Base-by-base conservation (phyloP, 768 basidiomycete species). In the Amanita rubescens region DNA sequence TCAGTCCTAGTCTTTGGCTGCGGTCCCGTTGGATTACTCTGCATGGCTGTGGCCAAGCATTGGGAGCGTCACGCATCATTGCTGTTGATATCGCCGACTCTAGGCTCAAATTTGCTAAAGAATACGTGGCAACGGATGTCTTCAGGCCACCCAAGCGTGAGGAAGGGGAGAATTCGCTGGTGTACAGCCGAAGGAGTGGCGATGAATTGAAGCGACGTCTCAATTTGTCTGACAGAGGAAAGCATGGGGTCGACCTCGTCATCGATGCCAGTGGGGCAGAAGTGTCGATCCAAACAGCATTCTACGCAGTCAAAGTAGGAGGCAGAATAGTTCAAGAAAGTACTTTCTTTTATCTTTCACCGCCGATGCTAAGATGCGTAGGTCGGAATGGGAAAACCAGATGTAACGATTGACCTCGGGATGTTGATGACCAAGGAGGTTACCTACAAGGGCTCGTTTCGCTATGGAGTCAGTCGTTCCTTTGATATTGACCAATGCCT, bases 41-140 rank as follows among this genome's bases (percentile, higher is more conserved):
- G 87, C 64, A 91, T 94, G 88, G 94, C 91, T 6, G 91, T 93
- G n/a, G 94, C 95, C 6, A 94, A 87, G 94, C 94, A 2, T 75
- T 95, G 44, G 94, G 93, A 33, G 95, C 93, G 2, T 75, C 78
- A 38, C 84, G 87, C 45, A 77, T 95, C 57, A 79, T 98, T 55
- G 94, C 85, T 3, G 79, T 95, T 56, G 94, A 94, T 63, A 86
- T 91, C 57, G 76, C 84, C 50, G 71, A 80, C 30, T 67, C 75
- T 25, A 85, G 94, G 34, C 82, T 98, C 45, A 79, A 89, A 47
- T 96, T 98, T 63, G 93, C 94, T 15, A 87, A 86, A 67, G 61
- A 63, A 25, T 94, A 94, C 65, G 90, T 85, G 4, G 93, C 92
- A 8, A 87, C 91, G 3, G 84, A 93, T 55, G 69, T 75, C 24